Evolutionary conservation across 1,139 yeast species (phyloP).

Genomic region (Debaryomyces sp.): DNA sequence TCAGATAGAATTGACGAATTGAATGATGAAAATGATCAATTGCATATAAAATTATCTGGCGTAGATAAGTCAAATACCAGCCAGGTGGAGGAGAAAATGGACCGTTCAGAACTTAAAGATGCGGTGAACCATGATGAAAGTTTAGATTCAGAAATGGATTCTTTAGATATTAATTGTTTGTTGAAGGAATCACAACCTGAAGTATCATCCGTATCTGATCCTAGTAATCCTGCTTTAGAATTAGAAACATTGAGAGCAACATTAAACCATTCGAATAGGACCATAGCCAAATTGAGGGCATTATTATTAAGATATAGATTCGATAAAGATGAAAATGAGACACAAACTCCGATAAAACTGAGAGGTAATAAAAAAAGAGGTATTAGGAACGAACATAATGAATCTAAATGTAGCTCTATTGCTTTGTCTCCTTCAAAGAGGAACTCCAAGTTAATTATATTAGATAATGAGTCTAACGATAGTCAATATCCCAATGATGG

Average conservation of each 20-base stretch:
- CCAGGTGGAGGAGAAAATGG: background rate
- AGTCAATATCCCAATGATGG: constrained; percentile 22
- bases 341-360: background rate
- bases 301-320: constrained; percentile 46
- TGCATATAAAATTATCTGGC: constrained; percentile 38
- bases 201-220: constrained; percentile 38
- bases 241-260: constrained; percentile 69
- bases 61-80: background rate
- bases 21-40: constrained; percentile 65
- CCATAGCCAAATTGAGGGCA: constrained; percentile 56
- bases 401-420: background rate
- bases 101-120: background rate
- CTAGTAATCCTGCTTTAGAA: constrained; percentile 59
- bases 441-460: constrained; percentile 29
- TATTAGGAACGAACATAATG: background rate
- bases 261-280: constrained; percentile 64
- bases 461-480: constrained; percentile 20
- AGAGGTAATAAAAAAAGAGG: background rate
- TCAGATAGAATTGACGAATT: constrained; percentile 54
- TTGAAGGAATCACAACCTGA: constrained; percentile 33
- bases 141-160: constrained; percentile 24
- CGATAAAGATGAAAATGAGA: constrained; percentile 14
- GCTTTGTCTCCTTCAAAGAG: constrained; percentile 28
- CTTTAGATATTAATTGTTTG: constrained; percentile 36
- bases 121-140: constrained; percentile 14